Percentiles rank a stretch among this genome's conserved stretches.
These are phyloP conservation scores for Rhizopogon vulgaris DNA, from an alignment of 768 basidiomycete genomes.

Conservation along the genomic window DNA sequence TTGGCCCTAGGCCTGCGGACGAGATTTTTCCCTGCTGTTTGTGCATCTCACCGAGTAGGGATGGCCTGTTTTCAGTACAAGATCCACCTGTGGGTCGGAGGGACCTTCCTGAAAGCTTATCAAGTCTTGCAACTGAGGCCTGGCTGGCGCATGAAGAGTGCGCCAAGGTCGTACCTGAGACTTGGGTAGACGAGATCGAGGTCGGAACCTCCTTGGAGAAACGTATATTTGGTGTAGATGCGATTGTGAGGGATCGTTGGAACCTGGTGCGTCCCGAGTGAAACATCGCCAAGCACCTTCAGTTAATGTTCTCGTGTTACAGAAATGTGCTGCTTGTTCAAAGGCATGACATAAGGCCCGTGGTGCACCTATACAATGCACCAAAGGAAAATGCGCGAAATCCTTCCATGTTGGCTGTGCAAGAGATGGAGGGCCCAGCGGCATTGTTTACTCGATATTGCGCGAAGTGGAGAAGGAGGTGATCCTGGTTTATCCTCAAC, in stretches of 20 bases:
- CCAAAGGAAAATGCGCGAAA: slow-evolving; percentile 88
- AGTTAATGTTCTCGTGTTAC: not conserved
- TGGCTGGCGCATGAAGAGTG: slow-evolving; percentile 83
- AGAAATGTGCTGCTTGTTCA: slow-evolving; percentile 92
- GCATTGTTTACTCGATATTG: slow-evolving; percentile 56
- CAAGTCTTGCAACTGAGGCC: slow-evolving; percentile 22
- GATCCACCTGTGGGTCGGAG: slow-evolving; percentile 56
- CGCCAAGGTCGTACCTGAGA: slow-evolving; percentile 80
- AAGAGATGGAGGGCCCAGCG: slow-evolving; percentile 41
- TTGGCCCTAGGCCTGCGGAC: slow-evolving; percentile 56
- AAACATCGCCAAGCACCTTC: not conserved
- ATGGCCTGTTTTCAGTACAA: slow-evolving; percentile 58
- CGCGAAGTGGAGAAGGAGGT: slow-evolving; percentile 79
- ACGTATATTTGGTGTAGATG: slow-evolving; percentile 79
- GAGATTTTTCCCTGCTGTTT: slow-evolving; percentile 65
- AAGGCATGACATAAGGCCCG: slow-evolving; percentile 61
- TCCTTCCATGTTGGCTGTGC: slow-evolving; percentile 95
- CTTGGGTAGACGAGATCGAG: slow-evolving; percentile 78
- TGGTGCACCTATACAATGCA: slow-evolving; percentile 86
- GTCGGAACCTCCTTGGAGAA: slow-evolving; percentile 29
- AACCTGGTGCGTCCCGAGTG: slow-evolving; percentile 58
- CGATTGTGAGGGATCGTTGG: slow-evolving; percentile 90
- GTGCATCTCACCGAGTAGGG: slow-evolving; percentile 46
- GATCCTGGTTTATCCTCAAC: slow-evolving; percentile 45
- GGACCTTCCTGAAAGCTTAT: slow-evolving; percentile 38